Evolutionary conservation across 805 yeast genomes (phyloP), one percentile per base, ranked within the genome.

Genomic region (Teunomyces cretensis): DNA sequence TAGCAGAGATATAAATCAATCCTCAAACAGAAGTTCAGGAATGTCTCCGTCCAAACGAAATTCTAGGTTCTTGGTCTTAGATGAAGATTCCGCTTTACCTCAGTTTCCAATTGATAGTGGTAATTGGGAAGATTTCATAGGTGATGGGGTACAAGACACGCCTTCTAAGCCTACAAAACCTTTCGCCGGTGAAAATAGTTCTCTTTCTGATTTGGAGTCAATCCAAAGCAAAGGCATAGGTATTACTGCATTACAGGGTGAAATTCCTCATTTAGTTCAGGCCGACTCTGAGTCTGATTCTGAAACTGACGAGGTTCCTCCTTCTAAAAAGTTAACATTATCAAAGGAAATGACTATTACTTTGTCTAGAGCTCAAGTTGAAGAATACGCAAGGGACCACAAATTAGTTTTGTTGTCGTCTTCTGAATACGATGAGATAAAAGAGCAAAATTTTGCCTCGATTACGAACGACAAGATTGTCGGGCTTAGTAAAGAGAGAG

Each of bases 121-220:
- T 2, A 56, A 56, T 22, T 71, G 77, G 77, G 75, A 70, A 45
- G 70, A 70, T 42, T 71, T 65, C 48, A 58, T 69, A 39, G 69
- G 64, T 13, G 59, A 58, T 12, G 59, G 60, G 28, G 51, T 56
- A 14, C 51, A 52, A 13, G 44, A 45, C 8, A 50, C 57, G 38
- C 62, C 67, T 4, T 50, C 60, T 1, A 61, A 57, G 33, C 50
- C 57, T 5, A 49, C 61, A 6, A 54, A 58, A 14, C 39, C 47
- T 3, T 43, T 48, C 15, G 45, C 45, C 12, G 56, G 55, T 19
- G 55, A 52, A 15, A 33, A 44, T 5, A 35, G 38, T 19, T 35
- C 38, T 12, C 39, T 47, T 11, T 53, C 55, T 12, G 53, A 50
- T 32, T 43, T 39, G 13, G 53, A 50, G 12, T 40, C 47, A 1